Evolutionary conservation across 257 asterid genomes (phyloP), one percentile per base, ranked within the genome.

Genomic region (Agastache rugosa): DNA sequence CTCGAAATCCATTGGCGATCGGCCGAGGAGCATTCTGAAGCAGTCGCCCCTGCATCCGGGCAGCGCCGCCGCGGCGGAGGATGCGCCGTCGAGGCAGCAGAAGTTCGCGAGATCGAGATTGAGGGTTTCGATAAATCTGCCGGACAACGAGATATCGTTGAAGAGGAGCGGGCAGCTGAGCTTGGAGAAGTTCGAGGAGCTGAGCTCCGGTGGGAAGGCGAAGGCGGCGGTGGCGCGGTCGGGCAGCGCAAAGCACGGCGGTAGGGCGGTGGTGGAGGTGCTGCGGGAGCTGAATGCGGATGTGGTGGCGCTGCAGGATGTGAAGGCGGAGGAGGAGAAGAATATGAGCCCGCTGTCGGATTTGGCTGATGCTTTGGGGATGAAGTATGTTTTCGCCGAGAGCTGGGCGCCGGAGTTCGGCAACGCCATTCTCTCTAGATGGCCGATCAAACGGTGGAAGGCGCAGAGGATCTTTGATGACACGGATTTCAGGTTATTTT

Each of bases 391-490:
- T 1, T 94, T 94, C 79, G 99, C 99, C 1, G 99, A 94, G 75
- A 92, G 98, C 41, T 94, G 99, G 99, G 99, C 99, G 4, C 99
- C 99, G 15, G 98, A 92, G 14, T 94, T 84, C 71, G 99, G 99
- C 3, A 92, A 94, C 63, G 99, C 98, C 41, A 84, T 94, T 65
- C 73, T 94, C 84, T 90, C 99, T 0, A 82, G 86, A 27, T 94
- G 96, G 96, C 99, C 99, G 6, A 92, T 94, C 73, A 94, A 90
- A 81, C 78, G 83, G 1, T 94, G 98, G 98, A 92, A 89, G 17
- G 87, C 85, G 27, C 96, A 89, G 66, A 90, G 84, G 72, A 90
- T 94, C 76, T 83, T 83, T 41, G 97, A 94, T 63, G 96, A 94
- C 56, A 51, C 92, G 54, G 99, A 94, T 83, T 85, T 89, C 96